These are phyloP conservation scores for Ordospora colligata DNA, from an alignment of 371 early-diverging fungal genomes.

Conservation along the genomic window DNA sequence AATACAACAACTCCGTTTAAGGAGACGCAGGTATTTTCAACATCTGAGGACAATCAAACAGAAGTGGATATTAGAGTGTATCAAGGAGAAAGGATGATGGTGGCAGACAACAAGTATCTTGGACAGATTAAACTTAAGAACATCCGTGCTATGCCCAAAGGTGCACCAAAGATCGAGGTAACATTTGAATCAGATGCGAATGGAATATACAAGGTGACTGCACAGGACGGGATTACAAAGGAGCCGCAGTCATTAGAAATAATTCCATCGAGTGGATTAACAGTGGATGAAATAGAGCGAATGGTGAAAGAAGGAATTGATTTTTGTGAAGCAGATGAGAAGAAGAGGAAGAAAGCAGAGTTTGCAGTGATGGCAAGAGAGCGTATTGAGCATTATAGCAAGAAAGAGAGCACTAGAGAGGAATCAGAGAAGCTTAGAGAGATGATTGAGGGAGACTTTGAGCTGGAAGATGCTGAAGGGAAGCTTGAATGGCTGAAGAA, in stretches of 20 bases:
- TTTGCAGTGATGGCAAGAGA: conserved; percentile 81
- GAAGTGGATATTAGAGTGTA: conserved; percentile 89
- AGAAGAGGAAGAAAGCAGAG: conserved; percentile 81
- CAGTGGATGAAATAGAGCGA: conserved; percentile 81
- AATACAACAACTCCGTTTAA: conserved; percentile 98
- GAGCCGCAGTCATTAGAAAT: conserved; percentile 86
- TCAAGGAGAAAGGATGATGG: conserved; percentile 95
- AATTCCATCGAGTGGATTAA: conserved; percentile 85
- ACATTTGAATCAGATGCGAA: conserved; percentile 96
- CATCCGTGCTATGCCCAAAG: conserved; percentile 70
- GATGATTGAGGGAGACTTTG: background rate
- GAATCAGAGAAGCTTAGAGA: background rate
- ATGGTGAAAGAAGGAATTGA: conserved; percentile 83
- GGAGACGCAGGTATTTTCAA: conserved; percentile 94
- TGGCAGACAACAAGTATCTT: conserved; percentile 85
- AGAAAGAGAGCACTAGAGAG: background rate
- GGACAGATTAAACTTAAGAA: conserved; percentile 81
- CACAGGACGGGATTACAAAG: conserved; percentile 87
- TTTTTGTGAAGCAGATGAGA: conserved; percentile 77
- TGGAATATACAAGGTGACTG: conserved; percentile 91
- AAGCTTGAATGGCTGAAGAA: background rate
- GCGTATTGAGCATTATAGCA: conserved; percentile 66
- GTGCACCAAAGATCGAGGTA: conserved; percentile 91
- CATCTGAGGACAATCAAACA: conserved; percentile 94
- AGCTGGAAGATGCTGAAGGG: conserved; percentile 1